Conservation (phyloP, 2,329 filamentous ascomycete genomes). For the Penicillium concentricum region DNA sequence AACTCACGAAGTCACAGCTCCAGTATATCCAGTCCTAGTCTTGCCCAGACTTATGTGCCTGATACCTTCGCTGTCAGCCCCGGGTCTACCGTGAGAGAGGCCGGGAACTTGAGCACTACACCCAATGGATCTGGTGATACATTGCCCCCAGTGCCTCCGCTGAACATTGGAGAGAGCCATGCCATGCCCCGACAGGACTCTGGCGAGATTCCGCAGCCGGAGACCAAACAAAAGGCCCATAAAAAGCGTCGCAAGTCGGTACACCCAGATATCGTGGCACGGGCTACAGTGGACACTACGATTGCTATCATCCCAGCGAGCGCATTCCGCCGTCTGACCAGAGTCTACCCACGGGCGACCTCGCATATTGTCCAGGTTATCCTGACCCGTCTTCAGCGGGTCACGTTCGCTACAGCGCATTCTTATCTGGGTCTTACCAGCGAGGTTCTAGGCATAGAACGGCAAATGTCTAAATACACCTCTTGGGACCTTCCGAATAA, state of each 20-base stretch:
- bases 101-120: slow-evolving; percentile 18
- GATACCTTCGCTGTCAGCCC: slow-evolving; percentile 43
- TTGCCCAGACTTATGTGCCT: slow-evolving; percentile 32
- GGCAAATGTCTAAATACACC: slow-evolving; percentile 90
- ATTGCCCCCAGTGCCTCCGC: slow-evolving; percentile 67
- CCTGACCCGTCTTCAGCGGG: slow-evolving; percentile 85
- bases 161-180: slow-evolving; percentile 63
- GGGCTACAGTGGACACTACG: slow-evolving; percentile 92
- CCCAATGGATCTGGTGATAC: slow-evolving; percentile 29
- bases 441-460: slow-evolving; percentile 89
- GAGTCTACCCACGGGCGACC: slow-evolving; percentile 92
- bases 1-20: slow-evolving; percentile 58
- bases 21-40: slow-evolving; percentile 35
- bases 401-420: slow-evolving; percentile 91
- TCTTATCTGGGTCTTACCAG: slow-evolving; percentile 88
- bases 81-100: slow-evolving; percentile 22
- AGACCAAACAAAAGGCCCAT: slow-evolving; percentile 20
- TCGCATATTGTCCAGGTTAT: slow-evolving; percentile 98
- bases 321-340: slow-evolving; percentile 87
- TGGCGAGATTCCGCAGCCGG: slow-evolving; percentile 27
- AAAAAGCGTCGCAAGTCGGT: slow-evolving; percentile 63
- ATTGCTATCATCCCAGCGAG: slow-evolving; percentile 98
- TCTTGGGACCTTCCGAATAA: slow-evolving; percentile 89
- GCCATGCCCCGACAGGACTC: slow-evolving; percentile 28
- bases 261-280: slow-evolving; percentile 95